phyloP scores from a whole-genome alignment of 768 basidiomycete species.

The Mycena capillaripes region DNA sequence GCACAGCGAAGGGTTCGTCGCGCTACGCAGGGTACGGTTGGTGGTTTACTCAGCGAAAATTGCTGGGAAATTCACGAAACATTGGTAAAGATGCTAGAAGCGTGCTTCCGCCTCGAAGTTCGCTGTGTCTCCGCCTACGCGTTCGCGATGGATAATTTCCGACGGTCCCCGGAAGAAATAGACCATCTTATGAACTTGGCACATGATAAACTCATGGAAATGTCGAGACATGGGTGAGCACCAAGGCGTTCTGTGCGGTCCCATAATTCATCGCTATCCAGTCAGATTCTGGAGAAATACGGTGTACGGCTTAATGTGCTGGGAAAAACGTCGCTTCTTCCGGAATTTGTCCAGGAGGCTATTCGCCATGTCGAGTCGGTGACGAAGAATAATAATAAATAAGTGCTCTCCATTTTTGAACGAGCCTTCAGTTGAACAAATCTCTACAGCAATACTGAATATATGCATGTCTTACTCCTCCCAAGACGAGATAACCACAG shows the following conservation, averaged over 20 bases:
- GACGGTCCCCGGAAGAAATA: constrained; percentile 88
- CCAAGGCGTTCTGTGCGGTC: neutral
- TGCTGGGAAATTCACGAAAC: neutral
- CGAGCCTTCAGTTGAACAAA: neutral
- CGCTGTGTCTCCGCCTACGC: constrained; percentile 94
- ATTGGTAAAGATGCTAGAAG: constrained; percentile 79
- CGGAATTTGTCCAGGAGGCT: constrained; percentile 78
- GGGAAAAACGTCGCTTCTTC: constrained; percentile 83
- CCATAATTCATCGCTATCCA: constrained; percentile 43
- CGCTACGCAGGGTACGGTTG: constrained; percentile 75
- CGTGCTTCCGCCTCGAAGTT: constrained; percentile 86
- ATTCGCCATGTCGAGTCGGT: constrained; percentile 79
- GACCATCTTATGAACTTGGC: constrained; percentile 90
- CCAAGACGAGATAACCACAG: constrained; percentile 90
- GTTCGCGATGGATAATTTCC: constrained; percentile 99
- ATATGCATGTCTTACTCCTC: constrained; percentile 95
- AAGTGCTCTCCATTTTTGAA: constrained; percentile 37
- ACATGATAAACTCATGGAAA: constrained; percentile 80
- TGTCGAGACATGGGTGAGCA: constrained; percentile 85
- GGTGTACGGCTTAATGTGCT: constrained; percentile 89
- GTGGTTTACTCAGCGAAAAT: constrained; percentile 41
- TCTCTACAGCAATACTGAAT: constrained; percentile 85
- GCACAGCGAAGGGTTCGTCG: constrained; percentile 87
- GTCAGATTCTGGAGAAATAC: constrained; percentile 84
- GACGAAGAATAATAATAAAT: constrained; percentile 84